These are phyloP conservation scores for Colletotrichum sp. DNA, from an alignment of 2,329 filamentous ascomycete genomes.

Conservation along the genomic window DNA sequence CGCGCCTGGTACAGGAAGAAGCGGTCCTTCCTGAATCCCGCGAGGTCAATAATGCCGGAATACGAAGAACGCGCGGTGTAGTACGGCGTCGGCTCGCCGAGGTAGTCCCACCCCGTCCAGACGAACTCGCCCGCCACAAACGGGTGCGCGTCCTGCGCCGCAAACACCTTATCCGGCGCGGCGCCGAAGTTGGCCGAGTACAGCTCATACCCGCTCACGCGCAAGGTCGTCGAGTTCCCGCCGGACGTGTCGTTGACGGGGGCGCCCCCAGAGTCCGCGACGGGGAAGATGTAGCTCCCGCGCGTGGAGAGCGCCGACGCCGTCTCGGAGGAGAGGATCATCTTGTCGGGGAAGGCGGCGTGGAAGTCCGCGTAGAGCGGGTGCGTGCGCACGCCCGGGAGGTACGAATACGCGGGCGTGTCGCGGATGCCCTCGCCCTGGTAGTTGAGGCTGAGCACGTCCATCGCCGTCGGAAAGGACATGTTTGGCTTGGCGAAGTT, in stretches of 20 bases:
- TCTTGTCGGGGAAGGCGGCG: conserved; percentile 47
- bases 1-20: conserved; percentile 60
- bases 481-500: conserved; percentile 47
- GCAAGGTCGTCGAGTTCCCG: conserved; percentile 35
- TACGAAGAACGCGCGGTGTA: conserved; percentile 54
- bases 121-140: conserved; percentile 61
- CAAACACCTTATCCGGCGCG: conserved; percentile 59
- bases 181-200: conserved; percentile 52
- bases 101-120: conserved; percentile 56
- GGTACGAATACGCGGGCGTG: conserved; percentile 29
- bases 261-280: conserved; percentile 41
- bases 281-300: conserved; percentile 58
- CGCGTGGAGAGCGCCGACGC: conserved; percentile 52
- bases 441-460: conserved; percentile 59
- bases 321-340: conserved; percentile 48
- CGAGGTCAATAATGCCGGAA: conserved; percentile 61
- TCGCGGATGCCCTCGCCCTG: conserved; percentile 54
- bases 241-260: conserved; percentile 42
- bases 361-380: conserved; percentile 48
- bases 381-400: conserved; percentile 31
- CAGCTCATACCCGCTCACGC: conserved; percentile 57
- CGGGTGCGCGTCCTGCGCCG: conserved; percentile 47
- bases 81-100: conserved; percentile 57
- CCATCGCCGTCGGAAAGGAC: conserved; percentile 43
- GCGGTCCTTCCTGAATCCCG: conserved; percentile 61